phyloP scores from a whole-genome alignment of 2,329 filamentous ascomycete species.

The Escovopsis sp. region DNA sequence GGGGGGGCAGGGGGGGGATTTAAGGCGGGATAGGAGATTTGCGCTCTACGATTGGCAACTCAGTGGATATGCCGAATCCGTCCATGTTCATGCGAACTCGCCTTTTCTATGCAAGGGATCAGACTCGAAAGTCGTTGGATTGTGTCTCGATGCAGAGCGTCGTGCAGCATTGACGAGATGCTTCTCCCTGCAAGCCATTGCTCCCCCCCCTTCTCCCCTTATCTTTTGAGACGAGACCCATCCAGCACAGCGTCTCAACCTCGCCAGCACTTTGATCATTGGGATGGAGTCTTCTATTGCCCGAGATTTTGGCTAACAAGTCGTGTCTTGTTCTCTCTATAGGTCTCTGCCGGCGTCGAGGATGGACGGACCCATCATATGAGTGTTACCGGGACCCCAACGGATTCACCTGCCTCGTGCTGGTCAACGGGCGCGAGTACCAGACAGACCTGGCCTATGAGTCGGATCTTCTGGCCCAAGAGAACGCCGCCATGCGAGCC shows the following conservation, averaged over 20 bases:
- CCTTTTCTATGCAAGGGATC: neutral
- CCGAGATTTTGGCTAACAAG: slow-evolving; percentile 1
- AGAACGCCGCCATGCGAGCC: slow-evolving; percentile 87
- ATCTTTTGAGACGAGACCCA: too few species aligned
- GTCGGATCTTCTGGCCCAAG: slow-evolving; percentile 68
- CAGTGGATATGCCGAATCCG: too few species aligned
- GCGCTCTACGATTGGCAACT: too few species aligned
- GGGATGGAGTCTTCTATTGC: too few species aligned
- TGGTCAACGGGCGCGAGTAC: slow-evolving; percentile 94
- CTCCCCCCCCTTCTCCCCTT: too few species aligned
- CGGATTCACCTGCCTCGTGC: slow-evolving; percentile 78
- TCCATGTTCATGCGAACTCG: neutral
- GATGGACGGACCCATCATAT: slow-evolving; percentile 85
- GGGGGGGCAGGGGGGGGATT: too few species aligned
- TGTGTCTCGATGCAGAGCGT: neutral
- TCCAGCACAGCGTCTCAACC: too few species aligned
- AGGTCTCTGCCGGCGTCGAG: slow-evolving; percentile 90
- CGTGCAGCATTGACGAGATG: slow-evolving; percentile 10
- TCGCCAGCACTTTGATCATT: too few species aligned
- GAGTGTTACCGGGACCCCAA: slow-evolving; percentile 59
- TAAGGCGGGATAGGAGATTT: too few species aligned
- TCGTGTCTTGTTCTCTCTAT: slow-evolving; percentile 9
- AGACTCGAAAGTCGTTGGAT: neutral
- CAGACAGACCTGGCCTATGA: slow-evolving; percentile 78
- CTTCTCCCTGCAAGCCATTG: neutral